Conservation (phyloP, 2,329 filamentous ascomycete species). For the Trichoderma sp. region DNA sequence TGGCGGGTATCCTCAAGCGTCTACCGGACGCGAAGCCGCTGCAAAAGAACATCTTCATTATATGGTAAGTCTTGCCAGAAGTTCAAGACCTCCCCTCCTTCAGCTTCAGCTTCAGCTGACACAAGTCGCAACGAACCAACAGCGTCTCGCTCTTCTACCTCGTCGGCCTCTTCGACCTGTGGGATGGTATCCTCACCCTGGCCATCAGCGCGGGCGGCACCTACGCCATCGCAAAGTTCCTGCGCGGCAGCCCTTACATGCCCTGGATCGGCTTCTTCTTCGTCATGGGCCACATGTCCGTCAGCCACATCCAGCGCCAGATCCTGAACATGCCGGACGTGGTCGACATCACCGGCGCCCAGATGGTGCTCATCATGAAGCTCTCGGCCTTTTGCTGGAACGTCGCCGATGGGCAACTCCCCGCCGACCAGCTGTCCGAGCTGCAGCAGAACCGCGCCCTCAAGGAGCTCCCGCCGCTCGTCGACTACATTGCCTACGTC, state of each 20-base stretch:
- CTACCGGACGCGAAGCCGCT: slow-evolving; percentile 81
- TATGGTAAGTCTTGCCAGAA: slow-evolving; percentile 54
- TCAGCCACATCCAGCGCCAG: slow-evolving; percentile 84
- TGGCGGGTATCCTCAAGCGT: slow-evolving; percentile 84
- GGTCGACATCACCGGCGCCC: slow-evolving; percentile 88
- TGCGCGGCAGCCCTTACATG: slow-evolving; percentile 84
- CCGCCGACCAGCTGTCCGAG: slow-evolving; percentile 76
- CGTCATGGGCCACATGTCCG: slow-evolving; percentile 91
- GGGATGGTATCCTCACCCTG: slow-evolving; percentile 77
- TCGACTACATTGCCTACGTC: slow-evolving; percentile 88
- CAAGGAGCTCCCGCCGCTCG: slow-evolving; percentile 65
- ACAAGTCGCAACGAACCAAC: neutral
- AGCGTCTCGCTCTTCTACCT: slow-evolving; percentile 87
- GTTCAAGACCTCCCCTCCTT: neutral
- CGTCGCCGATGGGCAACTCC: slow-evolving; percentile 83
- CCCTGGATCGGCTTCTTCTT: slow-evolving; percentile 95
- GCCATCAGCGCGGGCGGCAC: slow-evolving; percentile 74
- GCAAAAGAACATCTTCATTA: slow-evolving; percentile 84
- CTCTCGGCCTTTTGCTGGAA: slow-evolving; percentile 97
- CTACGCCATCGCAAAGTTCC: slow-evolving; percentile 78
- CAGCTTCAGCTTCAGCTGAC: neutral
- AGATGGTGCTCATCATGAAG: slow-evolving; percentile 99
- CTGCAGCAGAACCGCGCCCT: slow-evolving; percentile 82
- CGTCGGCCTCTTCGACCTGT: slow-evolving; percentile 88
- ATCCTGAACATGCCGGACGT: slow-evolving; percentile 60